Conservation (phyloP, 768 basidiomycete genomes). For the Pisolithus orientalis region DNA sequence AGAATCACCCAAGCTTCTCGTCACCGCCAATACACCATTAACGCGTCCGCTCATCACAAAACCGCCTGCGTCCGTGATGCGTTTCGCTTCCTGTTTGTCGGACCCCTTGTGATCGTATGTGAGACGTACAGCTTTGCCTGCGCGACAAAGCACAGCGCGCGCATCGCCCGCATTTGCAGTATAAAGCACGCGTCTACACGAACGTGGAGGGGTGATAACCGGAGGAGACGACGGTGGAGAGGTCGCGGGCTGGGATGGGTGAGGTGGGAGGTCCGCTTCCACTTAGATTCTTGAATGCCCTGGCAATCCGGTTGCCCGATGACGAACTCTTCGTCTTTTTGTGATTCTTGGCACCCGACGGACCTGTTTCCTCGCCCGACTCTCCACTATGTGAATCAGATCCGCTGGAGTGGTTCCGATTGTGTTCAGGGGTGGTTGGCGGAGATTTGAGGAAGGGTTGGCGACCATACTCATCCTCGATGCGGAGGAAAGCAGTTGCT, state of each 20-base stretch:
- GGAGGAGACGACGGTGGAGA: constrained; percentile 11
- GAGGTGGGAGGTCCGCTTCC: constrained; percentile 21
- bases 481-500: constrained; percentile 88
- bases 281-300: constrained; percentile 49
- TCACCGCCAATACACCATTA: constrained; percentile 95
- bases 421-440: constrained; percentile 28
- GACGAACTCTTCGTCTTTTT: constrained; percentile 36
- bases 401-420: constrained; percentile 27
- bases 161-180: constrained; percentile 97
- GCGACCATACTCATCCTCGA: constrained; percentile 74
- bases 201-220: constrained; percentile 39
- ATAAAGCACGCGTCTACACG: constrained; percentile 75
- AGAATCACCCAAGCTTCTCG: constrained; percentile 90
- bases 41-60: constrained; percentile 99
- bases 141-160: constrained; percentile 85
- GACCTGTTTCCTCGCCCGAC: constrained; percentile 29
- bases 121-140: constrained; percentile 83
- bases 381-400: constrained; percentile 42
- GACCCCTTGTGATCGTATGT: constrained; percentile 99
- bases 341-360: constrained; percentile 28
- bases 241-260: constrained; percentile 2
- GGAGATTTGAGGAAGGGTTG: constrained; percentile 55
- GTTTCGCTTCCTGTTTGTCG: constrained; percentile 94
- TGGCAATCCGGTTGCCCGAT: constrained; percentile 46
- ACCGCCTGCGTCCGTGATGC: constrained; percentile 95